phyloP scores from a whole-genome alignment of 176 grass and related monocot species.

The Oryza nivara region DNA sequence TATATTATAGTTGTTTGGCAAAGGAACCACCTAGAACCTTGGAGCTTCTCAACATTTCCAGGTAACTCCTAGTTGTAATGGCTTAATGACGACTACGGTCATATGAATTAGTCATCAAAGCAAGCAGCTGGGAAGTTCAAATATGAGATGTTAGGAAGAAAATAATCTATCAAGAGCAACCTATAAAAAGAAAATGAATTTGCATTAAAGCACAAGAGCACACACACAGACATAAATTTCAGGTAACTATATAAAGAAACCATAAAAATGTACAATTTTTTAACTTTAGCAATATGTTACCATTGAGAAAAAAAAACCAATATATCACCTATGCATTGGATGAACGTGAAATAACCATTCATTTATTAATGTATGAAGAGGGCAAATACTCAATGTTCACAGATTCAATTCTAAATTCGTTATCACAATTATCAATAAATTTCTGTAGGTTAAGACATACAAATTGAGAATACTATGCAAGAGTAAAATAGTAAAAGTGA shows the following conservation, averaged over 20 bases:
- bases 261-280: background rate
- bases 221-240: background rate
- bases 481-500: background rate
- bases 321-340: background rate
- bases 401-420: background rate
- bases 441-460: background rate
- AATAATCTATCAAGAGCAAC: constrained; percentile 22
- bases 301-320: background rate
- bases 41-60: constrained; percentile 45
- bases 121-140: constrained; percentile 29
- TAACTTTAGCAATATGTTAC: constrained; percentile 1
- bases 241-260: background rate
- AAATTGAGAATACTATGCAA: background rate
- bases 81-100: background rate
- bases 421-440: constrained; percentile 12
- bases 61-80: constrained; percentile 27
- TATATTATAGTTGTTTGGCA: constrained; percentile 26
- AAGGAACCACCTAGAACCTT: background rate
- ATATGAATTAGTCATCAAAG: constrained; percentile 31
- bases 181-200: background rate
- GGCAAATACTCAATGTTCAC: background rate
- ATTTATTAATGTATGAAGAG: background rate
- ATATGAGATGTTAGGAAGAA: constrained; percentile 27
- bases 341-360: background rate
- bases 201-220: background rate